Conservation (phyloP, 148 eudicot species). For the Chenopodium album region DNA sequence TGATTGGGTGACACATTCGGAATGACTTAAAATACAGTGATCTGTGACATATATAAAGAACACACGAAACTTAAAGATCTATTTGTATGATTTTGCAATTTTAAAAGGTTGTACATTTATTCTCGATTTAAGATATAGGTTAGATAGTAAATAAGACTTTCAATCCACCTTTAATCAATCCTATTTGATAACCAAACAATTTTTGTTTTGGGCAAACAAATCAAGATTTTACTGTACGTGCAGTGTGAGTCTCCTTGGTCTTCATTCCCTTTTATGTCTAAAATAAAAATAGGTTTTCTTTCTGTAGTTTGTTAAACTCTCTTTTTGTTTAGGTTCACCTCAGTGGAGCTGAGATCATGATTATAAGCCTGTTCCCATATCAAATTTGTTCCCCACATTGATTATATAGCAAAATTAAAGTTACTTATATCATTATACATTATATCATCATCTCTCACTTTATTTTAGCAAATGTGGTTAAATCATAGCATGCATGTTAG, state of each 20-base stretch:
- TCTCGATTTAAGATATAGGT: no score
- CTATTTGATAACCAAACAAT: no score
- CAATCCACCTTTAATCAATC: no score
- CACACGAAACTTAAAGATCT: no score
- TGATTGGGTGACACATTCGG: no score
- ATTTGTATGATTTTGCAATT: no score
- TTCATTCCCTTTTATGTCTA: background rate
- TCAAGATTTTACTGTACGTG: background rate
- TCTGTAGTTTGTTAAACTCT: background rate
- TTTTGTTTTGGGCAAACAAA: background rate
- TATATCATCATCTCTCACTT: constrained; percentile 4
- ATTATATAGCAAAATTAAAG: constrained; percentile 15
- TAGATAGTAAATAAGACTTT: no score
- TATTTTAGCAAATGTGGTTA: constrained; percentile 11
- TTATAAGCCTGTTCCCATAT: constrained; percentile 23
- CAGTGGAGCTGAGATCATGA: constrained; percentile 14
- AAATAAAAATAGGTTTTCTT: background rate
- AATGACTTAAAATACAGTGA: no score
- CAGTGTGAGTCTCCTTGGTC: background rate
- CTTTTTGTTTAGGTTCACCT: background rate
- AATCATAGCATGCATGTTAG: constrained; percentile 21
- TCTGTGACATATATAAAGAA: no score
- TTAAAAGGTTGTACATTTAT: no score
- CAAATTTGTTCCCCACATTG: constrained; percentile 32
- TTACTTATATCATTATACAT: constrained; percentile 14